Evolutionary conservation across 495 filamentous ascomycete species (phyloP).

Genomic region (Neurospora sp.): DNA sequence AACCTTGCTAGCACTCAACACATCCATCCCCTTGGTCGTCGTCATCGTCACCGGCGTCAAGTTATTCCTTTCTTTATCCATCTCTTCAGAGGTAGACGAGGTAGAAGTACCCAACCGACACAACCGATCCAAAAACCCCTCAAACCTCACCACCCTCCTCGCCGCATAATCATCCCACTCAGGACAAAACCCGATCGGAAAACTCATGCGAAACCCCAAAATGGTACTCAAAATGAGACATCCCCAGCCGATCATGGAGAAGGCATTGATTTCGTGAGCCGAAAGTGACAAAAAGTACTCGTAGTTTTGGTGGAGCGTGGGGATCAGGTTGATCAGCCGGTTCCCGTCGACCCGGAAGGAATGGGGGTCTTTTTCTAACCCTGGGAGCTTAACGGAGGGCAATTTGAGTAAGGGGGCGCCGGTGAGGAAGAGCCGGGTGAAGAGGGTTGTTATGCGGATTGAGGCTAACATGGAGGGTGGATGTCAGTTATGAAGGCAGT

Average conservation of each 20-base stretch:
- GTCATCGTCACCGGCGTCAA: neutral
- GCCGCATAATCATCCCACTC: constrained; percentile 28
- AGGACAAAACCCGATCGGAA: constrained; percentile 25
- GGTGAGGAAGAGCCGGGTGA: constrained; percentile 26
- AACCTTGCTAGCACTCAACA: constrained; percentile 27
- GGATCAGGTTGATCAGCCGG: constrained; percentile 7
- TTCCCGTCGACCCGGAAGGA: constrained; percentile 8
- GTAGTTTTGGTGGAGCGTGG: constrained; percentile 14
- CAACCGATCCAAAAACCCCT: constrained; percentile 19
- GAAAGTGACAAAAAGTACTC: constrained; percentile 20
- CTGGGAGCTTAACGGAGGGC: constrained; percentile 2
- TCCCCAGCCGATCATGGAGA: constrained; percentile 25
- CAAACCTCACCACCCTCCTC: constrained; percentile 22
- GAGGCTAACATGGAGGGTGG: constrained; percentile 10
- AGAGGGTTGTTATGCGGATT: constrained; percentile 22
- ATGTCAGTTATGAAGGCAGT: neutral
- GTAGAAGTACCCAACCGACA: constrained; percentile 5
- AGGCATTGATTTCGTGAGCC: constrained; percentile 16
- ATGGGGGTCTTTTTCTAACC: neutral
- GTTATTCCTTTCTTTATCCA: neutral
- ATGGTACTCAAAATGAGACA: constrained; percentile 27
- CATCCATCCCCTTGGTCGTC: constrained; percentile 18
- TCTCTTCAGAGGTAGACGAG: neutral
- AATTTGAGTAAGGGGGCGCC: constrained; percentile 26
- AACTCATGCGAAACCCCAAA: constrained; percentile 31